Evolutionary conservation across 2,329 filamentous ascomycete species (phyloP).

Genomic region (Colletotrichum camelliae): DNA sequence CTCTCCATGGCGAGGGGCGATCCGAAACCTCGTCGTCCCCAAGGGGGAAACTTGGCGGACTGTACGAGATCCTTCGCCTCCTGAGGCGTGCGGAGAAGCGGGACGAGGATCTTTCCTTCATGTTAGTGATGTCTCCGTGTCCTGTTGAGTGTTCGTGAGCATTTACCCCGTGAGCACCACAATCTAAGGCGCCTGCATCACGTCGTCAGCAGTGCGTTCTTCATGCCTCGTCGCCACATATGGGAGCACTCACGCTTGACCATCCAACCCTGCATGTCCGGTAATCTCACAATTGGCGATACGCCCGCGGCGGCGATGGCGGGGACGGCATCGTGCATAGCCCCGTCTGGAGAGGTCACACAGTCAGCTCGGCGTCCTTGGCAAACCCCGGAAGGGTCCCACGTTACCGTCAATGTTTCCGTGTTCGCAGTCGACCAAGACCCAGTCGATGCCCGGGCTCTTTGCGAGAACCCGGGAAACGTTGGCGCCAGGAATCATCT

Average conservation of each 20-base stretch:
- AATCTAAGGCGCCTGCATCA: constrained; percentile 57
- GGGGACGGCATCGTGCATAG: constrained; percentile 60
- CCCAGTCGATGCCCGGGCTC: constrained; percentile 68
- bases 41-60: constrained; percentile 61
- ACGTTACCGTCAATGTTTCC: constrained; percentile 58
- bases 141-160: background rate
- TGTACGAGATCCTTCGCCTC: constrained; percentile 55
- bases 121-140: background rate
- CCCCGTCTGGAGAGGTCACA: constrained; percentile 37
- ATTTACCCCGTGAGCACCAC: constrained; percentile 60
- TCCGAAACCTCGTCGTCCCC: constrained; percentile 59
- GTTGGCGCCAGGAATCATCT: constrained; percentile 67
- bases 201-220: background rate
- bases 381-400: background rate
- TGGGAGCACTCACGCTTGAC: constrained; percentile 52
- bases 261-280: constrained; percentile 62
- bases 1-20: constrained; percentile 59
- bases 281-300: constrained; percentile 54
- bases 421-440: constrained; percentile 64
- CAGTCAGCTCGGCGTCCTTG: background rate
- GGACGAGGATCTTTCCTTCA: constrained; percentile 49
- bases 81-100: constrained; percentile 58
- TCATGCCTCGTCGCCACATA: background rate
- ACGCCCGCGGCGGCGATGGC: constrained; percentile 54
- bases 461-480: constrained; percentile 65